A percentile compares a stretch with the other conserved stretches of the same genome.
These are phyloP conservation scores for Basidiobolus heterosporus DNA, from an alignment of 371 early-diverging fungal genomes.

Conservation along the genomic window DNA sequence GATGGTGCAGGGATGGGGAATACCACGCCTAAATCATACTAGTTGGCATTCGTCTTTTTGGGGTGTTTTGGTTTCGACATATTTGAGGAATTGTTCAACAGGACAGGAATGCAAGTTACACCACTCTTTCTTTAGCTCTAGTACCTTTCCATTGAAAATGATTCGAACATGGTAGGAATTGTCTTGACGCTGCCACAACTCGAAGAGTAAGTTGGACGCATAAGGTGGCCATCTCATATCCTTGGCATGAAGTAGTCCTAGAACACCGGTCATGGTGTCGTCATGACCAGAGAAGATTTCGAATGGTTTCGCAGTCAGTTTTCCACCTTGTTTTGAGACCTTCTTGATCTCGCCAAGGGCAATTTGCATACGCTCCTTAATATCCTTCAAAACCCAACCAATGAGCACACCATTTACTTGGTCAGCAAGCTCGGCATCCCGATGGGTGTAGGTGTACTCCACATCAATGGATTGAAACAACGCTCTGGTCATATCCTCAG, in stretches of 20 bases:
- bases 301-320: conserved; percentile 5
- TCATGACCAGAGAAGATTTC: conserved; percentile 36
- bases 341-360: conserved; percentile 8
- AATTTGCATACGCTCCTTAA: conserved; percentile 19
- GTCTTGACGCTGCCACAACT: conserved; percentile 24
- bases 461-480: conserved; percentile 17
- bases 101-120: conserved; percentile 14
- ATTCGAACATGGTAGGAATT: conserved; percentile 24
- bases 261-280: conserved; percentile 22
- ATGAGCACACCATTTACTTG: conserved; percentile 16
- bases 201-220: conserved; percentile 32
- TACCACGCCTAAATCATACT: no score
- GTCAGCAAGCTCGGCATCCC: conserved; percentile 13
- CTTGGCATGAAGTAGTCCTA: conserved; percentile 18
- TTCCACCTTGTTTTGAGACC: not conserved
- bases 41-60: no score
- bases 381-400: conserved; percentile 27
- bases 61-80: not conserved
- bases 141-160: conserved; percentile 23
- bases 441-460: conserved; percentile 17
- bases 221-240: conserved; percentile 41
- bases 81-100: not conserved
- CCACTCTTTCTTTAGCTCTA: conserved; percentile 18
- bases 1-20: no score
- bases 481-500: conserved; percentile 10